Evolutionary conservation across 768 basidiomycete genomes (phyloP).

Genomic region (Calocybe indica): DNA sequence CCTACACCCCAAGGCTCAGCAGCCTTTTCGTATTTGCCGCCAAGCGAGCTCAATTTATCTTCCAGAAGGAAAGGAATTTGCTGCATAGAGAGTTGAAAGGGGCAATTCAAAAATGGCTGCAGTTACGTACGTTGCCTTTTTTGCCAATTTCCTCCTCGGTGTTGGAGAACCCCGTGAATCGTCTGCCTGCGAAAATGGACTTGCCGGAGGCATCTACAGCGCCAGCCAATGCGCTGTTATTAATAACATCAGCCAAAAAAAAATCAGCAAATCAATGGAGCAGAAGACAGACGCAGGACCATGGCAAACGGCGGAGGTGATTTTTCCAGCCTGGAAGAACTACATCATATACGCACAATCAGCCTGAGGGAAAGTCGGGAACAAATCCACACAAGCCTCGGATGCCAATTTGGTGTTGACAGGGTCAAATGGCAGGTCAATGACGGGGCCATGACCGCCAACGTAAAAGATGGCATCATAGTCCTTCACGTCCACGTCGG

Average conservation of each 20-base stretch:
- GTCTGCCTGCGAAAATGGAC: conserved; percentile 58
- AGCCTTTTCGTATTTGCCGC: conserved; percentile 62
- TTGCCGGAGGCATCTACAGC: conserved; percentile 49
- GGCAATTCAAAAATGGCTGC: neutral
- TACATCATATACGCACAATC: conserved; percentile 14
- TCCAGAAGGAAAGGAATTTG: conserved; percentile 72
- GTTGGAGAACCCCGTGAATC: conserved; percentile 67
- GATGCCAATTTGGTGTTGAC: conserved; percentile 52
- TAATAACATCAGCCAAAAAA: conserved; percentile 1
- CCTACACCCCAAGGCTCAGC: conserved; percentile 50
- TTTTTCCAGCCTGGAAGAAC: conserved; percentile 66
- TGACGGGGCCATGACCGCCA: conserved; percentile 74
- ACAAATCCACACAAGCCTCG: conserved; percentile 31
- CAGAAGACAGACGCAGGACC: conserved; percentile 54
- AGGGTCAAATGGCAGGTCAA: conserved; percentile 60
- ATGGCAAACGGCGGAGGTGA: conserved; percentile 74
- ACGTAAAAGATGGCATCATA: conserved; percentile 76
- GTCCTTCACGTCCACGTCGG: conserved; percentile 49
- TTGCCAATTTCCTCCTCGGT: conserved; percentile 50
- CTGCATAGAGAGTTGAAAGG: conserved; percentile 16
- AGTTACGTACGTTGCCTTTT: conserved; percentile 34
- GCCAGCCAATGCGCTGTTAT: conserved; percentile 47
- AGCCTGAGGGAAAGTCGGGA: neutral
- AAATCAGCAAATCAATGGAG: neutral
- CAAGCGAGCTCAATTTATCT: conserved; percentile 53